Conservation (phyloP, 441 rosid species). For the Syzygium syzygioides region DNA sequence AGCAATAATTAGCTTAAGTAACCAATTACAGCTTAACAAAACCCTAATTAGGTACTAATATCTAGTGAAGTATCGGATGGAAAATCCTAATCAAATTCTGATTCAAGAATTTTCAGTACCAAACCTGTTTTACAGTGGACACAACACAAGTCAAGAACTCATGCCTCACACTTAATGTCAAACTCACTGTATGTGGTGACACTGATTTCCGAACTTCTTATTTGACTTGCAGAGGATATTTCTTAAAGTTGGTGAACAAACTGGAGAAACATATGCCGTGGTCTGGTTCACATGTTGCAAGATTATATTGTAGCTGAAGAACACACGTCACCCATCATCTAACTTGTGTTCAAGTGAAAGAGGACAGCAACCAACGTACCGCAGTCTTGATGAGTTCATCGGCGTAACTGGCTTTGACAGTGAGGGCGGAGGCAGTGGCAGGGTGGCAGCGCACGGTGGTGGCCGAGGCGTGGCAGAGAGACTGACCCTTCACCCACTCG, state of each 20-base stretch:
- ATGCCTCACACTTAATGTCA: not conserved
- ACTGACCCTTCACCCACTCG: conserved; percentile 61
- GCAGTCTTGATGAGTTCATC: conserved; percentile 95
- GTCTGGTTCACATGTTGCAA: not conserved
- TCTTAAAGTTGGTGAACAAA: not conserved
- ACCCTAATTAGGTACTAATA: not conserved
- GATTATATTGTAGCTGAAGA: not conserved
- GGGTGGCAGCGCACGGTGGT: conserved; percentile 34
- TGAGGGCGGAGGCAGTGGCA: conserved; percentile 29
- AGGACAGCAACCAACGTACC: conserved; percentile 27
- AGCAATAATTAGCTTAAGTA: not conserved
- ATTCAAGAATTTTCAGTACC: not conserved
- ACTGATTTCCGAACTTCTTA: not conserved
- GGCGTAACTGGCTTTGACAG: conserved; percentile 69
- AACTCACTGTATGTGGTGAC: not conserved
- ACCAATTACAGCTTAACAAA: not conserved
- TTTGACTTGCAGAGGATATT: not conserved
- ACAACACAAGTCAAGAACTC: not conserved
- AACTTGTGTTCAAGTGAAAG: not conserved
- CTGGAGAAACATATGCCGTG: not conserved
- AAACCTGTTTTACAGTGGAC: not conserved
- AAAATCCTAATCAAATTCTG: not conserved
- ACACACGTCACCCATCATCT: not conserved
- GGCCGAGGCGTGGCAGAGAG: conserved; percentile 52
- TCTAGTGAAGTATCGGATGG: not conserved